Percentiles rank a stretch among this genome's conserved stretches.
Conservation (phyloP, 202 grass and related monocot species). For the Digitaria exilis region DNA sequence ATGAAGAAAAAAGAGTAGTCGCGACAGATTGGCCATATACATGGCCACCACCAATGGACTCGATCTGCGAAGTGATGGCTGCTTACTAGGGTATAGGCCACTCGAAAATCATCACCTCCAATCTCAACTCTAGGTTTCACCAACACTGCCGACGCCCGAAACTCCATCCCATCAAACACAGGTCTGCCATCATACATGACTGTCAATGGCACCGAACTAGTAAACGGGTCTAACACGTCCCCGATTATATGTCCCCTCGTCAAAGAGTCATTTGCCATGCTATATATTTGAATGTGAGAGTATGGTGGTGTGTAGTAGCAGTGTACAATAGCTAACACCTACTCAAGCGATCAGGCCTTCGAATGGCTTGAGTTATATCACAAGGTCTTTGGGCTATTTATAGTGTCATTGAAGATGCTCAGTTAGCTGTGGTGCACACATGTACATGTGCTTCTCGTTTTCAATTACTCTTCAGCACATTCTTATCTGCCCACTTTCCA, state of each 20-base stretch:
- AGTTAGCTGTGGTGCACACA: neutral
- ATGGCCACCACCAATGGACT: constrained; percentile 48
- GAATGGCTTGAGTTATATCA: constrained; percentile 35
- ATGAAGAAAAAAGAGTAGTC: constrained; percentile 15
- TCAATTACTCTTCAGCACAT: constrained; percentile 9
- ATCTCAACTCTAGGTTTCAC: constrained; percentile 68
- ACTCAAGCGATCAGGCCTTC: constrained; percentile 35
- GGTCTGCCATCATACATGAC: constrained; percentile 67
- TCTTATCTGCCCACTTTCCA: neutral
- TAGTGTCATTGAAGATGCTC: constrained; percentile 18
- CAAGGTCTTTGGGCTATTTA: constrained; percentile 42
- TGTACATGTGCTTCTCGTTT: constrained; percentile 44
- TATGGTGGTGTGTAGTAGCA: neutral
- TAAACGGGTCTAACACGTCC: constrained; percentile 77
- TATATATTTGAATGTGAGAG: constrained; percentile 23
- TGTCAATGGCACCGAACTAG: constrained; percentile 45
- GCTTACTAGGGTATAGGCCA: constrained; percentile 86
- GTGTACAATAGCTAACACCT: constrained; percentile 11
- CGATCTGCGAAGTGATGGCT: constrained; percentile 51
- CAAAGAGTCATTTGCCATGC: constrained; percentile 65
- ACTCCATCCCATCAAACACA: constrained; percentile 75
- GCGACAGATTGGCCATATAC: constrained; percentile 26
- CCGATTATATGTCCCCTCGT: constrained; percentile 57
- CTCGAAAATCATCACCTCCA: constrained; percentile 72
- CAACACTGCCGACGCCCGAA: constrained; percentile 51